Evolutionary conservation across 176 grass and related monocot species (phyloP), one percentile per base, ranked within the genome.

Genomic region (Paspalum notatum): DNA sequence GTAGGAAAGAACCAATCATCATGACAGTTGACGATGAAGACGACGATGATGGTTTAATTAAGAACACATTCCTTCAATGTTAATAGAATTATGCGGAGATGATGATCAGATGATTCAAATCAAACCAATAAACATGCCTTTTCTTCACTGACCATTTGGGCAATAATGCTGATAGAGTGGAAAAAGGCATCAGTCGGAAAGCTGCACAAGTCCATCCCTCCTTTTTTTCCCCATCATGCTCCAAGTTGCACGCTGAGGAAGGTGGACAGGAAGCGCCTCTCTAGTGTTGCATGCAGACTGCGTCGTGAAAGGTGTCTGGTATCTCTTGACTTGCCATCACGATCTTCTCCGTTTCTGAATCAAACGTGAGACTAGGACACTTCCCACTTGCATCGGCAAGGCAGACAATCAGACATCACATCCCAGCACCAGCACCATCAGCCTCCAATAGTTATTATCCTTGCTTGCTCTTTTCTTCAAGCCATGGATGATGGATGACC

Each of bases 401-500:
- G 11, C 40, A 25, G 67, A 9, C 62, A 18, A 40, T 2, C 20
- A 51, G 14, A 37, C 65, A 79, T 21, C 4, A 6, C 16, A 44
- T 66, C 63, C 62, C 20, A 21, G 13, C 44, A 40, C 0, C 40
- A 45, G 5, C 44, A 40, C 0, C 40, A 45, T 2, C 24, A 53
- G 47, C 62, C 45, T 63, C 60, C 58, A 66, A 58, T 21, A 22
- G 18, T 54, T 21, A 32, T 32, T 32, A 32, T 32, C 32, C 32
- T 32, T 32, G 32, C 43, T 89, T 72, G 71, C 78, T 77, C 77
- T 85, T 85, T 82, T 85, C 82, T 81, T 82, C 55, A 77, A 89
- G 63, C 21, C 47, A 63, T 6, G 77, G 54, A 56, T 56, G 8
- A 32, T 11, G 54, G 60, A 40, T 46, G 14, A 61, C 50, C 1